These are phyloP conservation scores for Lentinula aciculospora DNA, from an alignment of 768 basidiomycete species.

Conservation along the genomic window DNA sequence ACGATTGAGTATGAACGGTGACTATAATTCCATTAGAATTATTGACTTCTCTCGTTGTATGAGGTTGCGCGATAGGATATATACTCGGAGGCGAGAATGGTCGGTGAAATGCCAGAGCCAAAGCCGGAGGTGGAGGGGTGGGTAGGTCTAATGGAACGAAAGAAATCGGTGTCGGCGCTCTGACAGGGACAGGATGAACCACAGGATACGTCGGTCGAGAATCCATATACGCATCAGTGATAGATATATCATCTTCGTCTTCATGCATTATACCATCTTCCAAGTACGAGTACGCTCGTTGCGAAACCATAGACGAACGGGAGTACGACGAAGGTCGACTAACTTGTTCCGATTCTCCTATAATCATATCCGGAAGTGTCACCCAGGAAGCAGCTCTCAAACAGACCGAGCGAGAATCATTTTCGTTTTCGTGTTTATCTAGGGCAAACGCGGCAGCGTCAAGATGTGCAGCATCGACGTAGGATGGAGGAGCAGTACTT, in stretches of 20 bases:
- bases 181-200: background rate
- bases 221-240: slow-evolving; percentile 1
- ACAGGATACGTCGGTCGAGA: background rate
- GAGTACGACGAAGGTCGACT: background rate
- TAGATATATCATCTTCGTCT: background rate
- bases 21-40: background rate
- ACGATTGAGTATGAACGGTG: background rate
- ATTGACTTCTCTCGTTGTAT: background rate
- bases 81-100: background rate
- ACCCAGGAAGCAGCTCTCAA: background rate
- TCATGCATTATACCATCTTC: background rate
- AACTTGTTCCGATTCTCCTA: background rate
- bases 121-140: background rate
- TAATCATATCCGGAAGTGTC: background rate
- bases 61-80: background rate
- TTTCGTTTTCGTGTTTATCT: background rate
- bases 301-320: background rate
- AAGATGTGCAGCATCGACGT: background rate
- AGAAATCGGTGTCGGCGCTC: background rate
- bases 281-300: background rate
- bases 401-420: background rate
- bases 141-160: background rate
- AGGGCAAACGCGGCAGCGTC: background rate
- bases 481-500: background rate
- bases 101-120: background rate